Percentiles rank a stretch among this genome's conserved stretches.
phyloP scores from a whole-genome alignment of 2,329 filamentous ascomycete genomes.

The Nannizzia gypsea region DNA sequence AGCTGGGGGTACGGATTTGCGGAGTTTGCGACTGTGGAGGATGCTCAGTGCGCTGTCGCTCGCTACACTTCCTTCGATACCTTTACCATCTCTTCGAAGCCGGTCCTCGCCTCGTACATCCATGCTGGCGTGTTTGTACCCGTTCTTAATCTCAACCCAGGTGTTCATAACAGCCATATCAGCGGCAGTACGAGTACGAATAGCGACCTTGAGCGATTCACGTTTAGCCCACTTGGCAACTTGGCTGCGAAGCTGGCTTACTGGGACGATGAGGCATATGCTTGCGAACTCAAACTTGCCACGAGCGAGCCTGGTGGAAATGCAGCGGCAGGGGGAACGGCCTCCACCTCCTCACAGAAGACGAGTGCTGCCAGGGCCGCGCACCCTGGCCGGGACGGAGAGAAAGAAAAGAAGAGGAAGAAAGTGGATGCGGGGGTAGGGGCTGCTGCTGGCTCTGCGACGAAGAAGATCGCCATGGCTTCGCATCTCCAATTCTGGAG shows the following conservation, averaged over 20 bases:
- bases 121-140: slow-evolving; percentile 78
- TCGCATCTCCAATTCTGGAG: slow-evolving; percentile 62
- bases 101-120: slow-evolving; percentile 61
- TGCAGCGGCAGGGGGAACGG: slow-evolving; percentile 15
- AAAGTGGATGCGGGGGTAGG: slow-evolving; percentile 33
- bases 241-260: slow-evolving; percentile 57
- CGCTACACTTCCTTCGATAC: slow-evolving; percentile 61
- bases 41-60: slow-evolving; percentile 60
- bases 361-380: slow-evolving; percentile 17
- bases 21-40: slow-evolving; percentile 65
- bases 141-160: slow-evolving; percentile 51
- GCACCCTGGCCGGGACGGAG: slow-evolving; percentile 19
- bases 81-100: slow-evolving; percentile 65
- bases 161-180: slow-evolving; percentile 24
- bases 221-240: slow-evolving; percentile 60
- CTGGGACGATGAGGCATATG: slow-evolving; percentile 64
- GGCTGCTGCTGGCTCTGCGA: slow-evolving; percentile 18
- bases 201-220: slow-evolving; percentile 36
- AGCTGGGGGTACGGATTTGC: slow-evolving; percentile 75
- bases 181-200: slow-evolving; percentile 20
- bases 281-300: slow-evolving; percentile 51
- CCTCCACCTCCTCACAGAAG: slow-evolving; percentile 16
- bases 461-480: slow-evolving; percentile 42
- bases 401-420: slow-evolving; percentile 38
- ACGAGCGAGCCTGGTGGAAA: slow-evolving; percentile 10